A percentile compares a stretch with the other conserved stretches of the same genome.
Conservation (phyloP, 495 filamentous ascomycete genomes). For the Aspergillus conjunctus region DNA sequence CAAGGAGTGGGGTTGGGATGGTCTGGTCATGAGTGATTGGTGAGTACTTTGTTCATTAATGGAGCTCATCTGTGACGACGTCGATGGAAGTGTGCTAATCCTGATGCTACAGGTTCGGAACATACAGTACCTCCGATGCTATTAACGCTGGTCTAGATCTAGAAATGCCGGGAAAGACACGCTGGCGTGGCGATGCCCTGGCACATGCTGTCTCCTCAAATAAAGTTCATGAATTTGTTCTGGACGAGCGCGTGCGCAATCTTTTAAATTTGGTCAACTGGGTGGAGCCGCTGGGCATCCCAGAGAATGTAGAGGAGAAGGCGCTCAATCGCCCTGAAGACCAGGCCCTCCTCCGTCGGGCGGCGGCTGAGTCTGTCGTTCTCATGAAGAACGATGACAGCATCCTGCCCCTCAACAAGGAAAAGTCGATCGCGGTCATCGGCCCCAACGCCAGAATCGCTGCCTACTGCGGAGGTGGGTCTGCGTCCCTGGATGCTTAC, state of each 20-base stretch:
- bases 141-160: constrained; percentile 70
- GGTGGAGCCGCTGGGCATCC: constrained; percentile 61
- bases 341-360: constrained; percentile 63
- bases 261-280: constrained; percentile 66
- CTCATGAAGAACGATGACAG: constrained; percentile 75
- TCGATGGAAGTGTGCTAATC: not conserved
- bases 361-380: constrained; percentile 72
- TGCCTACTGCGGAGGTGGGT: constrained; percentile 79
- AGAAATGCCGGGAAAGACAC: constrained; percentile 73
- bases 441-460: constrained; percentile 79
- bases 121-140: constrained; percentile 67
- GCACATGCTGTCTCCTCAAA: constrained; percentile 60
- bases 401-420: constrained; percentile 65
- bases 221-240: constrained; percentile 57
- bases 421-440: constrained; percentile 70
- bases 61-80: too few species aligned
- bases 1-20: constrained; percentile 72
- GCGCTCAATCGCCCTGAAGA: constrained; percentile 67
- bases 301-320: constrained; percentile 59
- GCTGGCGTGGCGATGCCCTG: constrained; percentile 63
- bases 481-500: constrained; percentile 76
- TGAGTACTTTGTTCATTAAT: constrained; percentile 36
- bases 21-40: constrained; percentile 73
- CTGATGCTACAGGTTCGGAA: constrained; percentile 50
- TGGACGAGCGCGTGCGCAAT: constrained; percentile 65